phyloP scores from a whole-genome alignment of 768 basidiomycete species.

The Pleurotus tuoliensis region DNA sequence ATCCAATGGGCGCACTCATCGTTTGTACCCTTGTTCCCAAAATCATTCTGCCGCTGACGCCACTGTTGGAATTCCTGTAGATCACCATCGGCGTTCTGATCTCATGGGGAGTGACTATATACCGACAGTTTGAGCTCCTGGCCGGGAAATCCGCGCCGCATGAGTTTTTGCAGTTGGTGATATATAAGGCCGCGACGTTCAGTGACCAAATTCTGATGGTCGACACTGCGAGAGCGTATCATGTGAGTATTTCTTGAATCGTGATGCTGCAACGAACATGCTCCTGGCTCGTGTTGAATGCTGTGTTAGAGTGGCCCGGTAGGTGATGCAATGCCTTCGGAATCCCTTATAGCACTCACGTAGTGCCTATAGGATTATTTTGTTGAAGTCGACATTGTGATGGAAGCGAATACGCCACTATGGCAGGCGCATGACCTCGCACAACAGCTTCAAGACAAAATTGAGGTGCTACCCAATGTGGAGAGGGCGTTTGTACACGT shows the following conservation, averaged over 20 bases:
- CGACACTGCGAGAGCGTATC: conserved; percentile 91
- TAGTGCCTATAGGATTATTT: conserved; percentile 63
- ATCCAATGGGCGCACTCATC: conserved; percentile 73
- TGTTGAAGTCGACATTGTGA: conserved; percentile 92
- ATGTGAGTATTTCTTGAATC: conserved; percentile 41
- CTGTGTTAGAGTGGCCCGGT: conserved; percentile 64
- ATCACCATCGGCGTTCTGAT: conserved; percentile 75
- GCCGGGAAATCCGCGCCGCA: conserved; percentile 90
- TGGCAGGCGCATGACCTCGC: conserved; percentile 88
- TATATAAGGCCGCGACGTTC: conserved; percentile 91
- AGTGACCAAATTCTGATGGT: conserved; percentile 79
- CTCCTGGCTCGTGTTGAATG: too few relatives aligned
- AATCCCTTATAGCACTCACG: too few relatives aligned
- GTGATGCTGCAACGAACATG: not conserved
- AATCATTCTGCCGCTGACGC: conserved; percentile 5
- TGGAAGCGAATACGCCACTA: conserved; percentile 82
- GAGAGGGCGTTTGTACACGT: conserved; percentile 93
- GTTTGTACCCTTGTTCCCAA: conserved; percentile 35
- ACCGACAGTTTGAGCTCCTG: conserved; percentile 76
- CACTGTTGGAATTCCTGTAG: conserved; percentile 29
- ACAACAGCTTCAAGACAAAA: conserved; percentile 83
- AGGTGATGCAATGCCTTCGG: too few relatives aligned
- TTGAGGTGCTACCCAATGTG: conserved; percentile 84
- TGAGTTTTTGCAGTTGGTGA: conserved; percentile 86
- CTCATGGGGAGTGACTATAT: conserved; percentile 73